phyloP scores from a whole-genome alignment of 352 stramenopile genomes.

The Globisporangium echinulatum region DNA sequence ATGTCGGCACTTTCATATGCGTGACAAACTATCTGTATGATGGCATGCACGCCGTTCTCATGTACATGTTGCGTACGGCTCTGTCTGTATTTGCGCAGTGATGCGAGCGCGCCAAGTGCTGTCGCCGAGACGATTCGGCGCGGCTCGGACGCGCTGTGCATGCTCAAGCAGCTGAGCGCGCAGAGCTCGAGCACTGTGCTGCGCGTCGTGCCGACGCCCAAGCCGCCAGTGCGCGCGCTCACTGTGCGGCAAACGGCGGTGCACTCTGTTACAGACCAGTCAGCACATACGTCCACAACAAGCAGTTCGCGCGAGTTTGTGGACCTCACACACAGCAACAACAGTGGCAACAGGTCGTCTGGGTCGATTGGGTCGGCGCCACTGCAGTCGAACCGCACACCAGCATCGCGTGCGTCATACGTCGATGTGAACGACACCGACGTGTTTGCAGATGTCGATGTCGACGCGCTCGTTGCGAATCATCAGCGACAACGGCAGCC shows the following conservation, averaged over 20 bases:
- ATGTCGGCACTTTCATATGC: slow-evolving; percentile 1
- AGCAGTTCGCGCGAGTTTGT: slow-evolving; percentile 11
- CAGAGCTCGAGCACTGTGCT: slow-evolving; percentile 12
- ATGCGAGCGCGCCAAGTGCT: neutral
- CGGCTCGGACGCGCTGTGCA: slow-evolving; percentile 26
- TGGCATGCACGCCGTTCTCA: too few species aligned
- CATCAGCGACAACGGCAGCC: slow-evolving; percentile 25
- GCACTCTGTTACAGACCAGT: neutral
- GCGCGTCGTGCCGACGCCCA: slow-evolving; percentile 36
- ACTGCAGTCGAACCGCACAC: neutral
- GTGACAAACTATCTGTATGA: neutral
- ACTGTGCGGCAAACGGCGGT: neutral
- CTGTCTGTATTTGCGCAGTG: neutral
- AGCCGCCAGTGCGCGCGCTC: slow-evolving; percentile 1
- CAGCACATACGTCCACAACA: neutral
- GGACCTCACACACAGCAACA: slow-evolving; percentile 18
- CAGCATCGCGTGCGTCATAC: neutral
- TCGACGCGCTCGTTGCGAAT: slow-evolving; percentile 46
- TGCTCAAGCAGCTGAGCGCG: slow-evolving; percentile 12
- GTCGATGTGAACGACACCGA: slow-evolving; percentile 18
- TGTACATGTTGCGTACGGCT: too few species aligned
- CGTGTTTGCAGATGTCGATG: slow-evolving; percentile 31
- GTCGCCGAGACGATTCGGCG: slow-evolving; percentile 29
- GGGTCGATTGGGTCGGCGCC: too few species aligned
- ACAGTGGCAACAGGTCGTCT: neutral